Conservation (phyloP, 192 early-diverging fungal genomes). For the Rhizoclosmatium sp. region DNA sequence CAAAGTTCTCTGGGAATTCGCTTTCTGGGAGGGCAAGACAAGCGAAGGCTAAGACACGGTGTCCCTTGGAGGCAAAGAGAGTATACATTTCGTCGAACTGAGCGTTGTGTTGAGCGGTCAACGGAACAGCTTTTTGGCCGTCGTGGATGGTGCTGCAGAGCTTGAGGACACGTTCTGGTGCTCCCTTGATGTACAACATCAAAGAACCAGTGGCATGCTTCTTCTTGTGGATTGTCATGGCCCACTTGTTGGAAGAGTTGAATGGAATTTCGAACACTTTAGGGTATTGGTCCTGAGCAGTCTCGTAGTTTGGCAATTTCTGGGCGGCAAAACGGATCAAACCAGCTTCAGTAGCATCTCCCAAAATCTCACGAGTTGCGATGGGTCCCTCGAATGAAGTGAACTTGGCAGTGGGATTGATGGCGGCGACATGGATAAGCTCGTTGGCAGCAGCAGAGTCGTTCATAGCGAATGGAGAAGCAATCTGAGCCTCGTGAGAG, state of each 20-base stretch:
- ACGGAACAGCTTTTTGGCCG: slow-evolving; percentile 58
- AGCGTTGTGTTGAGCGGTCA: slow-evolving; percentile 65
- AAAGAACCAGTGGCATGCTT: slow-evolving; percentile 70
- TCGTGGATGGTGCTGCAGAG: slow-evolving; percentile 77
- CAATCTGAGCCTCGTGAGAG: slow-evolving; percentile 34
- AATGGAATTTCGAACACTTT: slow-evolving; percentile 97
- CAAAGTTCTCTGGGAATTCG: slow-evolving; percentile 74
- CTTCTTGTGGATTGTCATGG: slow-evolving; percentile 86
- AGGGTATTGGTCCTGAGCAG: slow-evolving; percentile 65
- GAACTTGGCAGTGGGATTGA: slow-evolving; percentile 67
- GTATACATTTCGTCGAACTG: slow-evolving; percentile 74
- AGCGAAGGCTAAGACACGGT: slow-evolving; percentile 91
- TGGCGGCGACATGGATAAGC: slow-evolving; percentile 15
- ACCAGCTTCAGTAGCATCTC: slow-evolving; percentile 89
- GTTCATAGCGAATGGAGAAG: slow-evolving; percentile 44
- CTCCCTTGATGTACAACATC: slow-evolving; percentile 86
- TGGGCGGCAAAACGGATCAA: slow-evolving; percentile 76
- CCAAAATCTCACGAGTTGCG: slow-evolving; percentile 63
- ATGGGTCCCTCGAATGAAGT: slow-evolving; percentile 81
- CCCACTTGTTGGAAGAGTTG: slow-evolving; percentile 91
- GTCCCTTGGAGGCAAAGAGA: slow-evolving; percentile 83
- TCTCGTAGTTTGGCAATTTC: slow-evolving; percentile 75
- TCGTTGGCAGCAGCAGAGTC: slow-evolving; percentile 32
- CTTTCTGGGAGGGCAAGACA: slow-evolving; percentile 71
- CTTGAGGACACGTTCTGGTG: slow-evolving; percentile 85